These are phyloP conservation scores for Trichoderma harzianum DNA, from an alignment of 2,329 filamentous ascomycete genomes.

Conservation along the genomic window DNA sequence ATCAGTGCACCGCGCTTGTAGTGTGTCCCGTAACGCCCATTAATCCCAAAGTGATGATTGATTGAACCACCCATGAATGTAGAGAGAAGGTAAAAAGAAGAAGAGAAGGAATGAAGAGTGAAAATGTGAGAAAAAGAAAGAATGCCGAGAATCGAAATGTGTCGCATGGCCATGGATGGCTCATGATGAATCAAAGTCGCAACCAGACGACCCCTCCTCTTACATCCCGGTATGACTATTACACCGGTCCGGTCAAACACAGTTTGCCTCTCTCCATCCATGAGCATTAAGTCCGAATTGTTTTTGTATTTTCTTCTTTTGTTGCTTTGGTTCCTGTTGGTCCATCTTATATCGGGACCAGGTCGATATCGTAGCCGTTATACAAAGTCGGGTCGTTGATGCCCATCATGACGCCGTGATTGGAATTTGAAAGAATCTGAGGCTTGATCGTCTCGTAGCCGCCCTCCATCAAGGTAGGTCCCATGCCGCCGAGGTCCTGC, in stretches of 20 bases:
- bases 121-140: background rate
- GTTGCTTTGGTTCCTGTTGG: background rate
- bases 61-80: background rate
- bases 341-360: slow-evolving; percentile 38
- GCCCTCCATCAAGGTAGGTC: slow-evolving; percentile 49
- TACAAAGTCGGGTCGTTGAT: slow-evolving; percentile 59
- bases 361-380: slow-evolving; percentile 47
- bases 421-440: slow-evolving; percentile 46
- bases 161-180: background rate
- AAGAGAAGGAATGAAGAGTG: background rate
- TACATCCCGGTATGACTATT: background rate
- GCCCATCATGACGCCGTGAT: slow-evolving; percentile 55
- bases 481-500: slow-evolving; percentile 45
- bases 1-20: background rate
- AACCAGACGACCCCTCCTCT: background rate
- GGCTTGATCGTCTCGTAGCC: slow-evolving; percentile 56
- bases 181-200: slow-evolving; percentile 5
- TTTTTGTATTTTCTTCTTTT: background rate
- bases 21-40: background rate
- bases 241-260: background rate
- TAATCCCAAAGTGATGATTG: background rate
- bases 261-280: too few relatives aligned
- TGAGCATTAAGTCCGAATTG: background rate
- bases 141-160: background rate
- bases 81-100: background rate